These are phyloP conservation scores for Microbotryum silenes-acaulis DNA, from an alignment of 1,284 basidiomycete genomes.

Conservation along the genomic window DNA sequence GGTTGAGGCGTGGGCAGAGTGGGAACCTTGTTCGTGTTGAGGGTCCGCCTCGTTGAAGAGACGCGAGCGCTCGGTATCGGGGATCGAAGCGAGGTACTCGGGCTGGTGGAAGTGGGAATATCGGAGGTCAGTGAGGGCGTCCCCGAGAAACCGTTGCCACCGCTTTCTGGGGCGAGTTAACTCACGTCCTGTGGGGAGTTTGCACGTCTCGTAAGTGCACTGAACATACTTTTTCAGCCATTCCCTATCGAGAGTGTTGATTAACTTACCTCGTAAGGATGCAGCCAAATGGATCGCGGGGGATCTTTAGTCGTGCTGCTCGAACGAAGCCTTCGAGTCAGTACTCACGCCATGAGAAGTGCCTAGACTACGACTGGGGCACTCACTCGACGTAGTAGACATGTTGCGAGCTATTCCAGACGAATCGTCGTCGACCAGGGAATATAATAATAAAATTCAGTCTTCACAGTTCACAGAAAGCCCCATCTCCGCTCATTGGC, in stretches of 20 bases:
- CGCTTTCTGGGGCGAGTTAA: no score
- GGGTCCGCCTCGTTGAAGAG: neutral
- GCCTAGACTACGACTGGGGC: no score
- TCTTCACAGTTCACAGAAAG: no score
- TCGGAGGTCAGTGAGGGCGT: neutral
- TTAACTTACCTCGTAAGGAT: conserved; percentile 35
- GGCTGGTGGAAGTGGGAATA: neutral
- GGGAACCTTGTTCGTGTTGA: no score
- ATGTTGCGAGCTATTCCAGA: conserved; percentile 9
- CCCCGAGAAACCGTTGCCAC: neutral
- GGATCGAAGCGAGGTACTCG: neutral
- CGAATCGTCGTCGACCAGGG: no score
- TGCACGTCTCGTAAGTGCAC: neutral
- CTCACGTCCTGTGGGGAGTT: conserved; percentile 4
- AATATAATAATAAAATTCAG: no score
- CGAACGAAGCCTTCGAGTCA: no score
- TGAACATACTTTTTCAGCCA: neutral
- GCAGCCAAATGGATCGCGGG: conserved; percentile 40
- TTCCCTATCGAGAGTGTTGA: neutral
- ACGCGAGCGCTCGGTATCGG: neutral
- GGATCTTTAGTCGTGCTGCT: conserved; percentile 34
- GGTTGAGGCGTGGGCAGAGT: neutral
- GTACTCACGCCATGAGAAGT: no score
- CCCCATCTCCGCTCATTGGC: no score
- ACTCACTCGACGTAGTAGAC: conserved; percentile 24